These are phyloP conservation scores for Spiraea crenata DNA, from an alignment of 331 rosid genomes.

Conservation along the genomic window DNA sequence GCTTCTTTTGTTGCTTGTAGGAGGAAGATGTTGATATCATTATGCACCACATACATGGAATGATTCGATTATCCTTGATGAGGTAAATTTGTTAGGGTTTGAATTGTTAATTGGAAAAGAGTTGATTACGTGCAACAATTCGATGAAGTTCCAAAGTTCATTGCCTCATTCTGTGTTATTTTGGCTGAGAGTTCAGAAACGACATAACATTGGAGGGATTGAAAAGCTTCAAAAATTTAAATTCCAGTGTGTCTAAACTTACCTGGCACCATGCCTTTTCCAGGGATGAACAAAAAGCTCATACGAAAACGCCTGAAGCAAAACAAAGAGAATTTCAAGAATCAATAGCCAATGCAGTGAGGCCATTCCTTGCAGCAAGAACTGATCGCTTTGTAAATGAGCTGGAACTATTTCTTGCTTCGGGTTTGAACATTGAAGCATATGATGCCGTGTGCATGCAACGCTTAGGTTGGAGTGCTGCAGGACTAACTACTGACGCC, in stretches of 20 bases:
- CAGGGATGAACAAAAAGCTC: constrained; percentile 44
- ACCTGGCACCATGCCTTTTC: constrained; percentile 3
- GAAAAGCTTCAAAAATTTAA: neutral
- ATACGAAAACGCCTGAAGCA: constrained; percentile 34
- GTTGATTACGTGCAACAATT: constrained; percentile 8
- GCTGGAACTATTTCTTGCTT: constrained; percentile 83
- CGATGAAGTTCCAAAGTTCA: neutral
- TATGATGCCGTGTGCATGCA: constrained; percentile 81
- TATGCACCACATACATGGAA: constrained; percentile 72
- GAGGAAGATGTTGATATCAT: constrained; percentile 83
- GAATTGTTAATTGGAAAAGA: constrained; percentile 17
- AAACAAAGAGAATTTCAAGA: constrained; percentile 52
- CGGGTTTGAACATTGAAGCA: constrained; percentile 81
- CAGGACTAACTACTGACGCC: constrained; percentile 39
- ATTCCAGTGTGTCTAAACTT: neutral
- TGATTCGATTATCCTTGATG: constrained; percentile 40
- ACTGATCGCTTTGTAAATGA: constrained; percentile 62
- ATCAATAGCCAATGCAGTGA: constrained; percentile 55
- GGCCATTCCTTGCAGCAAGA: constrained; percentile 62
- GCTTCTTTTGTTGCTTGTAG: constrained; percentile 37
- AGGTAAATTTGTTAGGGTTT: constrained; percentile 35
- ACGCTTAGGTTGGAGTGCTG: constrained; percentile 73
- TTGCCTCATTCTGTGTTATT: neutral
- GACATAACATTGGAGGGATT: neutral
- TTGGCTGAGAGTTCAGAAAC: neutral